Percentiles rank a stretch among this genome's conserved stretches.
Evolutionary conservation across 2,329 filamentous ascomycete genomes (phyloP).

Genomic region (Colletotrichum chlorophyti): DNA sequence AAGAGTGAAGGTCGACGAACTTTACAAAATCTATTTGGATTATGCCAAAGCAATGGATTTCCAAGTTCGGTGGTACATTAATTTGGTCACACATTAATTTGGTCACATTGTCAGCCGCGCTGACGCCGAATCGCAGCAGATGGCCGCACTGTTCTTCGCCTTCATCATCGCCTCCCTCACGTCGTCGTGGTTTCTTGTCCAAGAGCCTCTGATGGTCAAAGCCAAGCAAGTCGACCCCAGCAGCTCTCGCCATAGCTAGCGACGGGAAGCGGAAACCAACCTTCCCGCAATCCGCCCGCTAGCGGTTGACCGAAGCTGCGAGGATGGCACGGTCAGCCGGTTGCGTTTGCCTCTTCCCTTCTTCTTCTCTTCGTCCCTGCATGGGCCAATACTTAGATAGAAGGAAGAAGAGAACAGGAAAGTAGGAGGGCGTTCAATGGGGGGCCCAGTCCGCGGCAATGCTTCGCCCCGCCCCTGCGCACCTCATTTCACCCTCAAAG

Average conservation of each 20-base stretch:
- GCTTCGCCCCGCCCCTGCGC: slow-evolving; percentile 3
- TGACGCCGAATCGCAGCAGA: not conserved
- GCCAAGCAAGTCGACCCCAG: not conserved
- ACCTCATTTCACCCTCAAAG: slow-evolving; percentile 7
- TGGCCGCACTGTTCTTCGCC: no score
- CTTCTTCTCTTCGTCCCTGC: not conserved
- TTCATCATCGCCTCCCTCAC: not conserved
- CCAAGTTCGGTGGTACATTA: not conserved
- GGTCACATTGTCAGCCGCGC: not conserved
- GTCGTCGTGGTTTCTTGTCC: not conserved
- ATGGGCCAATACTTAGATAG: slow-evolving; percentile 8
- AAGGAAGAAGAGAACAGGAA: not conserved
- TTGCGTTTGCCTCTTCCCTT: not conserved
- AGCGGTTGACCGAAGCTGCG: slow-evolving; percentile 5
- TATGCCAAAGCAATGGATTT: not conserved
- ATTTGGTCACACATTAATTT: no score
- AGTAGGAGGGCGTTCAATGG: not conserved
- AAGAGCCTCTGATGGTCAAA: not conserved
- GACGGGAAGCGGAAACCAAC: slow-evolving; percentile 12
- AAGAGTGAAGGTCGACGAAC: not conserved
- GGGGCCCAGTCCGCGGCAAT: not conserved
- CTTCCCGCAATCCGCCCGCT: slow-evolving; percentile 6
- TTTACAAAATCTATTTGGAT: slow-evolving; percentile 12
- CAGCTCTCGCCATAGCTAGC: slow-evolving; percentile 4
- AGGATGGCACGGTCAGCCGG: slow-evolving; percentile 21